Evolutionary conservation across 1,284 basidiomycete species (phyloP).

Genomic region (Peniophora sp.): DNA sequence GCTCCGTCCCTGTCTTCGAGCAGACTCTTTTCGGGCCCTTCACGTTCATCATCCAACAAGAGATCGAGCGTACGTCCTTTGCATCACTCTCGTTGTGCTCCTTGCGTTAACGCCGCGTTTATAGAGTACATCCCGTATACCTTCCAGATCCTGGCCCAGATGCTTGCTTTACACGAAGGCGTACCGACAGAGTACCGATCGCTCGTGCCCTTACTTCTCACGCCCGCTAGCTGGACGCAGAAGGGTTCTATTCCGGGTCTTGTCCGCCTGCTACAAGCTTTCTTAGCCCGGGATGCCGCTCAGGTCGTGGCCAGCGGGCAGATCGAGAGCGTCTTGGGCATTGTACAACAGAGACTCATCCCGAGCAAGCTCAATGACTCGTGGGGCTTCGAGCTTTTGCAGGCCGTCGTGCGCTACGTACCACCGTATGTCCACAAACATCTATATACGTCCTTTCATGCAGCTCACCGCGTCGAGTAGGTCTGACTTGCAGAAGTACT

Average conservation of each 20-base stretch:
- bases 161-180: constrained; percentile 78
- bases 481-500: constrained; percentile 61
- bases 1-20: constrained; percentile 74
- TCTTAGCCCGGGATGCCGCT: constrained; percentile 64
- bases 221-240: constrained; percentile 86
- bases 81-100: background rate
- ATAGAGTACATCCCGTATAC: constrained; percentile 95
- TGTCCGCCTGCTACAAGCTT: constrained; percentile 83
- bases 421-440: constrained; percentile 51
- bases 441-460: background rate
- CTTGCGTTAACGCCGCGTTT: background rate
- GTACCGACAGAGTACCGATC: constrained; percentile 77
- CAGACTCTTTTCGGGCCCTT: constrained; percentile 81
- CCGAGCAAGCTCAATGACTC: constrained; percentile 85
- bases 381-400: constrained; percentile 87
- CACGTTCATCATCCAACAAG: constrained; percentile 82
- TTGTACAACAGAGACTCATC: constrained; percentile 87
- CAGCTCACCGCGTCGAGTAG: constrained; percentile 27
- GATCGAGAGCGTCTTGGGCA: constrained; percentile 75
- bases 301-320: constrained; percentile 73
- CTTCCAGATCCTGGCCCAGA: constrained; percentile 95
- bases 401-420: constrained; percentile 68
- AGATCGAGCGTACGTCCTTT: constrained; percentile 73
- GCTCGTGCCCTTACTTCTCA: constrained; percentile 80
- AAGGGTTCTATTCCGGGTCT: constrained; percentile 95